Conservation (phyloP, 108 stramenopile species). For the Fragilariopsis cylindrus region DNA sequence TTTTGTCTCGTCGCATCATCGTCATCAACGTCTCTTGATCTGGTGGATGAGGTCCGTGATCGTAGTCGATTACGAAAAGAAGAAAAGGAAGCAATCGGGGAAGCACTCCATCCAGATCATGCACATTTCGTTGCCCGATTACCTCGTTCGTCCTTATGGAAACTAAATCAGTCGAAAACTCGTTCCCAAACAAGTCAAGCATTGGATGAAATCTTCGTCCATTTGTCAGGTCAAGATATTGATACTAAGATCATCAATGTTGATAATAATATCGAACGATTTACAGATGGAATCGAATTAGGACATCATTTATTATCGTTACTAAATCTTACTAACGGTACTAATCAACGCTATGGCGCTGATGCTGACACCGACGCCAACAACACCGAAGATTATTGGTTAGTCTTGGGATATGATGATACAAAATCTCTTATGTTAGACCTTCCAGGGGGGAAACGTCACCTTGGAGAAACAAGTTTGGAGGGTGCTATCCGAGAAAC, state of each 20-base stretch:
- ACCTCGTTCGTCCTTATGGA: neutral
- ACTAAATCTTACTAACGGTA: neutral
- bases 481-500: conserved; percentile 49
- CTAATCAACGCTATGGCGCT: neutral
- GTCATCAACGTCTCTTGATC: neutral
- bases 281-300: conserved; percentile 9
- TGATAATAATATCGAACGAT: neutral
- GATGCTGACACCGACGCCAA: neutral
- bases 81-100: neutral
- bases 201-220: neutral
- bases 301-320: conserved; percentile 15
- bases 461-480: conserved; percentile 52
- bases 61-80: neutral
- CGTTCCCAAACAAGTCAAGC: conserved; percentile 1
- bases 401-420: conserved; percentile 19
- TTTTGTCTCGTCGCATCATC: conserved; percentile 28
- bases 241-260: neutral
- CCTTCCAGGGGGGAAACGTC: conserved; percentile 65
- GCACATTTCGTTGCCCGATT: conserved; percentile 5
- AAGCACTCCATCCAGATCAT: conserved; percentile 2
- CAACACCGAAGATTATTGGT: conserved; percentile 1
- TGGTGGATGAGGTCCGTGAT: conserved; percentile 16
- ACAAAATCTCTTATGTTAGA: conserved; percentile 23
- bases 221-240: neutral
- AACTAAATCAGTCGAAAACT: neutral